Base-by-base conservation (phyloP, 2,329 filamentous ascomycete species). In the Leptodontidium sp. region DNA sequence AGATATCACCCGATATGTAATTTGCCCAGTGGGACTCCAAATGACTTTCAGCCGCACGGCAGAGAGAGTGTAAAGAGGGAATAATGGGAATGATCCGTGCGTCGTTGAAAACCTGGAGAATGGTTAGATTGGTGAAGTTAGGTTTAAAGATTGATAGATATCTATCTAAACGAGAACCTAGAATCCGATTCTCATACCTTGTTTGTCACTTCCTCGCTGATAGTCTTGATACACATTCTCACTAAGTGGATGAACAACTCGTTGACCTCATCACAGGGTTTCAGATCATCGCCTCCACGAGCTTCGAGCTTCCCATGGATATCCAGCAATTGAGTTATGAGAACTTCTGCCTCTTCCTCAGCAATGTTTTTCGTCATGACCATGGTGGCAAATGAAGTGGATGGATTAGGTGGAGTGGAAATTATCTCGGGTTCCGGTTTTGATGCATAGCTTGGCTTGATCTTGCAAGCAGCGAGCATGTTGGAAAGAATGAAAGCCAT, bases 21-120 rank as follows among this genome's bases (percentile, higher is more conserved):
- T 75, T 64, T 0, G 82, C 79, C 84, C 83, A 86, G 69, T 82
- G 75, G 1, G 70, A 72, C 71, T 86, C 84, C 2, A 86, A 76
- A 29, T 81, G 77, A 45, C 78, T 80, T 74, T 86, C 84, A 3
- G 83, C 82, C 15, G 74, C 70, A 3, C 81, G 79, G 70, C 84
- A 86, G 17, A 85, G 75, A 0, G 74, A 57, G 24, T 81, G 80
- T 0, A 86, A 75, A 0, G 78, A 72, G 0, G 79, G 74, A 14
- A 82, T 78, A 6, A 85, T 75, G 0, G 70, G 52, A 7, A 75
- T 59, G 14, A 83, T 71, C 0, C 72, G 71, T 8, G 75, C 70
- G 50, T 81, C 77, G 7, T 66, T 64, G 43, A 83, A 74, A 9
- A 83, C 75, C 80, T 82, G 40, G 4, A 26, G 15, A 6, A 17